Evolutionary conservation across 2,329 filamentous ascomycete genomes (phyloP), one percentile per base, ranked within the genome.

Genomic region (Keithomyces neogunnii): DNA sequence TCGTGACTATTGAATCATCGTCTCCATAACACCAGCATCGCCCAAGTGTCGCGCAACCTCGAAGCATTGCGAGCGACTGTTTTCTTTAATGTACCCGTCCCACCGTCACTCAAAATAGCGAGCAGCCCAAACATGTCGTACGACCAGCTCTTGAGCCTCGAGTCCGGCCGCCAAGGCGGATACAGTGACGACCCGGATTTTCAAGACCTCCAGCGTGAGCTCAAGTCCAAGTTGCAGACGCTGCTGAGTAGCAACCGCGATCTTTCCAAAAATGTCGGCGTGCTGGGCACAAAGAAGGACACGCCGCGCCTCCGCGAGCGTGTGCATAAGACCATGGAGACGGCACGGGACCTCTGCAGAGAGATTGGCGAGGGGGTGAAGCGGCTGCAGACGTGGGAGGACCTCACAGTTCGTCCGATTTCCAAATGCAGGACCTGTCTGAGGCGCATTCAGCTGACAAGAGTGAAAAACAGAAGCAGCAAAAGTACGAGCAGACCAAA

Each of bases 401-500:
- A 92, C 63, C 83, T 89, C 48, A 88, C 85, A 65, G 86, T 90
- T 76, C 59, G 80, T 67, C 19, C 30, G 39, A 43, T 35, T 36
- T 44, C 8, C 3, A 6, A 26, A 5, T 19, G 3, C 19, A 8
- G 38, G n/a, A 6, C 13, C 38, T 40, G n/a, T 3, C n/a, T 5
- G 26, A 7, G 4, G 8, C 13, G 26, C 5, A 6, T 11, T 3
- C 2, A n/a, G 5, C n/a, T 6, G 13, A 45, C 50, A 29, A 39
- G 47, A 36, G 8, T 53, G 26, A 48, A 49, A 8, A 19, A 13
- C 54, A 96, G 89, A 89, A 92, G 54, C 88, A 89, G 50, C 93
- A 99, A 75, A 95, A 92, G 70, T 97, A 95, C 74, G 93, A 90
- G 28, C 92, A 96, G 63, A 88, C 92, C 60, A 97, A 97, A 68